Evolutionary conservation across 1,139 yeast genomes (phyloP), one percentile per base, ranked within the genome.

Genomic region (Yamadazyma pseudoaaseri): DNA sequence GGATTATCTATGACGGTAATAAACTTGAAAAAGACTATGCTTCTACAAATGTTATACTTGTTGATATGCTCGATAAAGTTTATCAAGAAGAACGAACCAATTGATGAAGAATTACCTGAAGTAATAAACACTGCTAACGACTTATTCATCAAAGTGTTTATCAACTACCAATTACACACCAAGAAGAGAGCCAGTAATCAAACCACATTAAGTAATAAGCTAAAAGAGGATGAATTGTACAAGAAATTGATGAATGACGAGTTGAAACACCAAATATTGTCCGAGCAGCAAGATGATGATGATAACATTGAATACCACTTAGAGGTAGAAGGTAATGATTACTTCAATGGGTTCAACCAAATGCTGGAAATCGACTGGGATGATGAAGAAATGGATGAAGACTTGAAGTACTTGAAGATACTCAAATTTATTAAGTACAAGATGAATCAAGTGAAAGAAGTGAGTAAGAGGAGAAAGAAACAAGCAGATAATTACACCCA

Each of bases 341-440:
- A 34, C 23, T 44, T 42, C 22, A 30, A 34, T 20, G 45, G 36
- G n/a, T 46, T 46, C 37, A 38, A 38, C 29, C 38, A 33, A 15
- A 30, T 43, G 24, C 39, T 44, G 26, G 65, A 55, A 14, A 67
- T 69, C 11, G 76, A 70, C 45, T 70, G 76, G 76, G 76, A 70
- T 39, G 73, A 70, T 43, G 75, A 70, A 43, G 66, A 67, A 21
- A 58, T 70, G 69, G 74, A 69, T 45, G 76, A 70, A 45, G 75
- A 70, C 45, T 59, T 69, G 51, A 70, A 70, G 43, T 69, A 65
- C 37, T 52, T 70, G 42, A 68, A 67, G 35, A 62, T 68, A 10
- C 52, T 70, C 43, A 68, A 70, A 43, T 68, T 63, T 44, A 54
- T 70, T 37, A 61, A 67, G 49, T 69, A 70, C 46, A 70, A 67